Evolutionary conservation across 768 basidiomycete species (phyloP).

Genomic region (Clavaria fumosa): DNA sequence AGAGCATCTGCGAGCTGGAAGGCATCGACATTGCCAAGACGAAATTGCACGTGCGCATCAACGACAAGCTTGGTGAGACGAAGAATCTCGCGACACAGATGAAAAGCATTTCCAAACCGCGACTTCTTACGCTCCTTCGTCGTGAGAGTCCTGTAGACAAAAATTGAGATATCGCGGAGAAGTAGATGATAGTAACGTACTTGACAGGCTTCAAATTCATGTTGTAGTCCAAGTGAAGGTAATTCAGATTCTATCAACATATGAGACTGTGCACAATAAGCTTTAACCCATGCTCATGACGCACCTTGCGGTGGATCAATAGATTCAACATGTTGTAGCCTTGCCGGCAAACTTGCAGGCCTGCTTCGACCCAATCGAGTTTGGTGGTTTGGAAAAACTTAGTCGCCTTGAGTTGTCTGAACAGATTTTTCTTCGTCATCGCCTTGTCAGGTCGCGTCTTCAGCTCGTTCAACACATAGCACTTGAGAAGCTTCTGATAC

Average conservation of each 20-base stretch:
- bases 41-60: constrained; percentile 97
- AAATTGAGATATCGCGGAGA: not conserved
- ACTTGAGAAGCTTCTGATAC: constrained; percentile 95
- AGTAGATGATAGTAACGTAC: constrained; percentile 20
- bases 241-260: constrained; percentile 58
- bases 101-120: constrained; percentile 98
- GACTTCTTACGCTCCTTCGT: constrained; percentile 99
- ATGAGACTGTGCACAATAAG: constrained; percentile 5
- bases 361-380: constrained; percentile 98
- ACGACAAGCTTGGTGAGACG: constrained; percentile 97
- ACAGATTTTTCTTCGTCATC: constrained; percentile 95
- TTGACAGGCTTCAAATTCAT: constrained; percentile 97
- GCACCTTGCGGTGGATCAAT: constrained; percentile 92
- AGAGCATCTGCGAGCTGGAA: constrained; percentile 98
- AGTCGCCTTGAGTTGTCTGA: constrained; percentile 92
- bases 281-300: constrained; percentile 20
- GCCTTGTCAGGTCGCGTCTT: constrained; percentile 83
- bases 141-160: constrained; percentile 61
- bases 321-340: constrained; percentile 99
- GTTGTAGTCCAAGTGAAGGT: constrained; percentile 93
- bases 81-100: constrained; percentile 92
- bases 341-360: constrained; percentile 94
- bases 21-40: constrained; percentile 94
- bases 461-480: constrained; percentile 89
- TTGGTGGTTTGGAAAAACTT: constrained; percentile 99